These are phyloP conservation scores for Pyrus bretschneideri DNA, from an alignment of 306 rosid genomes.

Conservation along the genomic window DNA sequence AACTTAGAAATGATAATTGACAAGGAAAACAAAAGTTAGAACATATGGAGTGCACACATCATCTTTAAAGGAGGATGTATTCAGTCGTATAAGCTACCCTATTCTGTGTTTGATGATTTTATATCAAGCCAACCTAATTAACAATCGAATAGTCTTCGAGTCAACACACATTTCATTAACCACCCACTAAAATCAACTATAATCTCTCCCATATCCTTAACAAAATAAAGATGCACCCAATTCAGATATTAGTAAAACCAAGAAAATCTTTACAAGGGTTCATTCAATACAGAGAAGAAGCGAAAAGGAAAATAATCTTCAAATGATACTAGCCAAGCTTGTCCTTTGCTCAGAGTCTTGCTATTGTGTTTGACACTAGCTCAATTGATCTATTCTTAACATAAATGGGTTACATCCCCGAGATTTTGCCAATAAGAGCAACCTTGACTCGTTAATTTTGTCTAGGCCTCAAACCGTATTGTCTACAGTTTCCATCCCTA, in stretches of 20 bases:
- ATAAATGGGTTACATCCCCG: background rate
- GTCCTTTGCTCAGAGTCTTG: background rate
- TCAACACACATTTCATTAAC: background rate
- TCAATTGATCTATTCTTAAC: background rate
- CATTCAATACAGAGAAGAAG: background rate
- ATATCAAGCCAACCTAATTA: background rate
- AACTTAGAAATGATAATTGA: background rate
- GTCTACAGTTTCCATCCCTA: background rate
- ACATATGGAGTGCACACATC: background rate
- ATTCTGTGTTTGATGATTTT: background rate
- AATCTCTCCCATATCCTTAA: background rate
- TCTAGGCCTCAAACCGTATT: background rate
- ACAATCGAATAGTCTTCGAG: background rate
- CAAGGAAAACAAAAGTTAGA: background rate
- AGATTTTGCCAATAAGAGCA: background rate
- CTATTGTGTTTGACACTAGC: background rate
- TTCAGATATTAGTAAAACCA: background rate
- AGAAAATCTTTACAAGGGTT: background rate
- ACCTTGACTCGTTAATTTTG: background rate
- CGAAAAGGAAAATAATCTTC: background rate
- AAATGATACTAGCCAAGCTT: background rate
- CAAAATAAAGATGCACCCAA: background rate
- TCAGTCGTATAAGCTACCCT: background rate
- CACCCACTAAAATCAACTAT: background rate
- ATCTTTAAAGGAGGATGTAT: background rate